phyloP scores from a whole-genome alignment of 225 moss, liverwort and hornwort species.

The Rhytidiadelphus loreus region DNA sequence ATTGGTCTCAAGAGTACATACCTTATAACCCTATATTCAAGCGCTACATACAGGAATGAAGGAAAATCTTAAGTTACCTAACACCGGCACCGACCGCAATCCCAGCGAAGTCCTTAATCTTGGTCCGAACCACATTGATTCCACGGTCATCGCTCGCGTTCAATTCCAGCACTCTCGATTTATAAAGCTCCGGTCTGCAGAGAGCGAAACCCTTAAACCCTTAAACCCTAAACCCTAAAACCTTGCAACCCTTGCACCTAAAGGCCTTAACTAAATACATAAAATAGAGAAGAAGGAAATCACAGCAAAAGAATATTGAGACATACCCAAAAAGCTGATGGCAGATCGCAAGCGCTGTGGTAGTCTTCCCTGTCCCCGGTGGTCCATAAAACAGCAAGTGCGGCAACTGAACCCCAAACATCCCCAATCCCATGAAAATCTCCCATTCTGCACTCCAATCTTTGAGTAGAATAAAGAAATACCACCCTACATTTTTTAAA shows the following conservation, averaged over 20 bases:
- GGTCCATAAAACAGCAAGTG: conserved; percentile 92
- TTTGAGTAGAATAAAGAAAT: not conserved
- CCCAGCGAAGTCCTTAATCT: conserved; percentile 92
- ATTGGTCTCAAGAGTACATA: not conserved
- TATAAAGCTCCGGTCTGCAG: conserved; percentile 76
- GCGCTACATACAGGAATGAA: not conserved
- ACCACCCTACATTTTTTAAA: not conserved
- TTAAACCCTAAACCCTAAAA: conserved; percentile 7
- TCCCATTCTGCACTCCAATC: not conserved
- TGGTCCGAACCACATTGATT: conserved; percentile 91
- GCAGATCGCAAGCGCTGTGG: conserved; percentile 88
- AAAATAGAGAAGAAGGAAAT: not conserved
- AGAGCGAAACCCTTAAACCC: not conserved
- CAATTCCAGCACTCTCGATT: conserved; percentile 80
- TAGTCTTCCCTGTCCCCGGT: conserved; percentile 95
- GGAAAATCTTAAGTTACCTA: conserved; percentile 6
- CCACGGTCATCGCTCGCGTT: conserved; percentile 98
- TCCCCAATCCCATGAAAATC: not conserved
- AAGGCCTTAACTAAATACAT: not conserved
- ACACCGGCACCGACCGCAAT: conserved; percentile 73
- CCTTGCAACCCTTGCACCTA: not conserved
- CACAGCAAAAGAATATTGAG: not conserved
- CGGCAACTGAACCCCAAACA: conserved; percentile 46
- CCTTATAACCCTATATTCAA: not conserved
- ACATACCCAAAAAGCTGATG: conserved; percentile 87